These are phyloP conservation scores for Acrodontium crateriforme DNA, from an alignment of 2,329 filamentous ascomycete genomes.

Conservation along the genomic window DNA sequence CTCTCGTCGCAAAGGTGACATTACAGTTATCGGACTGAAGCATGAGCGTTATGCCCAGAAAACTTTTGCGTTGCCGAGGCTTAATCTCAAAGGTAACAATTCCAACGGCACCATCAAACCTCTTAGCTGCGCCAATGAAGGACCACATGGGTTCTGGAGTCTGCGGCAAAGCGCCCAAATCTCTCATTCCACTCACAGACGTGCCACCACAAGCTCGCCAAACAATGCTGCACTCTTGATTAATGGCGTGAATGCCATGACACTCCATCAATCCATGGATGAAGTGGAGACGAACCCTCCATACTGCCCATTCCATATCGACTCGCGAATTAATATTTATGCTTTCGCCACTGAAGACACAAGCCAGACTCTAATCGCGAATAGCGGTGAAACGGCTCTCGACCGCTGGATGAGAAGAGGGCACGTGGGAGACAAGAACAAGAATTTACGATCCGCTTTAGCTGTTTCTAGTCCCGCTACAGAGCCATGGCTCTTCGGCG, in stretches of 20 bases:
- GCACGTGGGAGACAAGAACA: conserved; percentile 2
- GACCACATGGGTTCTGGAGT: conserved; percentile 27
- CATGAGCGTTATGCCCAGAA: conserved; percentile 15
- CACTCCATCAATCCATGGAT: too few species aligned
- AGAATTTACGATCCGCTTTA: conserved; percentile 11
- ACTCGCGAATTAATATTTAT: conserved; percentile 67
- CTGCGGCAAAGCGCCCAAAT: conserved; percentile 11
- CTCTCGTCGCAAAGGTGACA: conserved; percentile 24
- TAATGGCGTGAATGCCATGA: too few species aligned
- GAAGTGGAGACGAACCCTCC: conserved; percentile 70
- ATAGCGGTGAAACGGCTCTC: conserved; percentile 5
- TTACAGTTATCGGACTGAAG: conserved; percentile 36
- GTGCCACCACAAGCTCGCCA: not conserved
- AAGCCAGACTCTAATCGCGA: not conserved
- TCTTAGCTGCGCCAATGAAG: conserved; percentile 14
- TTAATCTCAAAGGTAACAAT: conserved; percentile 9
- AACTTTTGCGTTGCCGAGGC: conserved; percentile 12
- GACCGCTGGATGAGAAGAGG: conserved; percentile 4
- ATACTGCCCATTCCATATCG: conserved; percentile 92
- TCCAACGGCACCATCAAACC: conserved; percentile 2
- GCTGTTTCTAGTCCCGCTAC: conserved; percentile 8
- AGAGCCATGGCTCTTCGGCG: conserved; percentile 19
- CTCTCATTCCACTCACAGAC: not conserved
- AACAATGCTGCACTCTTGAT: not conserved
- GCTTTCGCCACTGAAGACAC: conserved; percentile 39